Evolutionary conservation across 441 rosid genomes (phyloP).

Genomic region (Populus hybrid): DNA sequence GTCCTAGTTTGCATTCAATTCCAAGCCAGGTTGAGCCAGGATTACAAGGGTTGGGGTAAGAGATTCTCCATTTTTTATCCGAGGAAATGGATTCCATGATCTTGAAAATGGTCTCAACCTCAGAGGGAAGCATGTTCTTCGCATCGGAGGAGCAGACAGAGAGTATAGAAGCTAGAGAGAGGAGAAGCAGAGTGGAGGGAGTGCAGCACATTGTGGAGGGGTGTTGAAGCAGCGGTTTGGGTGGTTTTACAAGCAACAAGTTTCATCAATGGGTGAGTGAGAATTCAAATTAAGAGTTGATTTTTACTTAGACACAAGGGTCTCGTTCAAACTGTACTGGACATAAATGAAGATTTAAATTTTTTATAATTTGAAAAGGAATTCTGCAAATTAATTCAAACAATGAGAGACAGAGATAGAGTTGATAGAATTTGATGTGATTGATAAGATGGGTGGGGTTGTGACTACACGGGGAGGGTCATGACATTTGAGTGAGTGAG

Average conservation of each 20-base stretch:
- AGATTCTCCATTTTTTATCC: constrained; percentile 60
- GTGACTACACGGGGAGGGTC: neutral
- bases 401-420: neutral
- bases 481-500: neutral
- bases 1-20: constrained; percentile 63
- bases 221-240: neutral
- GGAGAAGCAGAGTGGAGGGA: constrained; percentile 11
- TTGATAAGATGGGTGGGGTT: neutral
- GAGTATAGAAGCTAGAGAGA: constrained; percentile 14
- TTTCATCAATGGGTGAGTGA: neutral
- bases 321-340: neutral
- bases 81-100: constrained; percentile 88
- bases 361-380: too few species aligned
- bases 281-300: neutral
- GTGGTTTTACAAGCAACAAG: constrained; percentile 8
- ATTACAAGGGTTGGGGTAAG: constrained; percentile 70
- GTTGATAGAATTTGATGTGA: neutral
- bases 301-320: neutral
- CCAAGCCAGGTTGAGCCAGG: constrained; percentile 77
- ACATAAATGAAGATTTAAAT: neutral
- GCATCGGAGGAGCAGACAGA: neutral
- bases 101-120: constrained; percentile 64
- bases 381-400: neutral
- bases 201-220: constrained; percentile 25
- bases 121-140: constrained; percentile 46